These are phyloP conservation scores for Monosporozyma siamensis DNA, from an alignment of 805 yeast species.

Conservation along the genomic window DNA sequence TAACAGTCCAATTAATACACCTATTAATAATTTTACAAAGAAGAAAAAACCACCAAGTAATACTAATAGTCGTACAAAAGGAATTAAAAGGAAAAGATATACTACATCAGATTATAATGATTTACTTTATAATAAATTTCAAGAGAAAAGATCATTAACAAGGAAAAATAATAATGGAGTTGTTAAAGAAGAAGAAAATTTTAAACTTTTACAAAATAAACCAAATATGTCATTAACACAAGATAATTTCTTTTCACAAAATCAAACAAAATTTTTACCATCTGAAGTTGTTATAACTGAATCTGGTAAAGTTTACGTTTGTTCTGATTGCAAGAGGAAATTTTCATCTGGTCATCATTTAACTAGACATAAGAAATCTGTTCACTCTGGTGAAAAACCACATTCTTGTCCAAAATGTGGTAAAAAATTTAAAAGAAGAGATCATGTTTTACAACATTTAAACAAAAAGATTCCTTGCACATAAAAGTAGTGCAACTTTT, in stretches of 20 bases:
- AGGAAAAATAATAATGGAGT: not conserved
- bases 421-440: slow-evolving; percentile 29
- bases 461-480: slow-evolving; percentile 19
- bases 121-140: not conserved
- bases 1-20: not conserved
- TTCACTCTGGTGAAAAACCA: slow-evolving; percentile 30
- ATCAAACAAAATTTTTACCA: slow-evolving; percentile 13
- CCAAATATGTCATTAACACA: not conserved
- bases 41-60: not conserved
- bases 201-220: not conserved
- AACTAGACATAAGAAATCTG: slow-evolving; percentile 31
- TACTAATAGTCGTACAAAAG: not conserved
- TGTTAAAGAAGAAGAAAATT: not conserved
- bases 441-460: slow-evolving; percentile 30
- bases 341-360: slow-evolving; percentile 31
- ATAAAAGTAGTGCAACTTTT: too few relatives aligned
- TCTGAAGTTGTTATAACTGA: slow-evolving; percentile 26
- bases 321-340: slow-evolving; percentile 26
- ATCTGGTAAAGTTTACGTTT: slow-evolving; percentile 27
- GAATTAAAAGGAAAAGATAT: not conserved
- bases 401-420: slow-evolving; percentile 31
- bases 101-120: slow-evolving; percentile 1
- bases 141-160: not conserved
- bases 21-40: too few relatives aligned
- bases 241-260: not conserved